Evolutionary conservation across 2,329 filamentous ascomycete species (phyloP), one percentile per base, ranked within the genome.

Genomic region (Fusarium paranaense): DNA sequence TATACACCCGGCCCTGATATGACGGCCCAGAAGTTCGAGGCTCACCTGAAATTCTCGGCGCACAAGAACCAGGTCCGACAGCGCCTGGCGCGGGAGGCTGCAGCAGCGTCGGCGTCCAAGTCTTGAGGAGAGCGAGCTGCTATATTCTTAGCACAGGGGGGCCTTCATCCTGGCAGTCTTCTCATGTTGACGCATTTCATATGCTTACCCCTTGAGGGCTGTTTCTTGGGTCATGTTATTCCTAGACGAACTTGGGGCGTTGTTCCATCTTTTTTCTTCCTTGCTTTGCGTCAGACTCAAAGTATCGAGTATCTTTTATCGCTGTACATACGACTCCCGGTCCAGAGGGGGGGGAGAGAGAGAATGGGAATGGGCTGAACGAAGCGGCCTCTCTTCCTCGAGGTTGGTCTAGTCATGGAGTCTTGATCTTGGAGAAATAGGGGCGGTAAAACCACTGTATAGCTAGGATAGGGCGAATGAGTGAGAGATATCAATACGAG

Each of bases 1-100:
- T 99, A 99, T 83, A 98, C 95, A 0, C 94, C 95, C 0, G 94
- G 95, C 0, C 95, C 95, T 0, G 94, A 93, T 27, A 93, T 90
- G 81, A 95, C 95, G 3, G 94, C 96, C 6, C 92, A 92, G 54
- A 97, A 98, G 80, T 99, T 99, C 73, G 94, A 98, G 83, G 91
- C 97, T 1, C 97, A 99, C 84, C 86, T 98, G 58, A 94, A 92
- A 82, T 98, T 98, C 82, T 90, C 93, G 50, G 87, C 89, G 62
- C 97, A 99, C 82, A 90, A 92, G 77, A 91, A 94, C 75, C 90
- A 89, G 77, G 94, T 95, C 11, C 80, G 80, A 40, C 69, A 73
- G 62, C 79, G 85, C 30, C 72, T 81, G 42, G 77, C 75, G 13
- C 71, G 77, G 27, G 77, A 78, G 42, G 76, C 70, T 13, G 45